These are phyloP conservation scores for Kondoa subrosea DNA, from an alignment of 768 basidiomycete genomes.

Conservation along the genomic window DNA sequence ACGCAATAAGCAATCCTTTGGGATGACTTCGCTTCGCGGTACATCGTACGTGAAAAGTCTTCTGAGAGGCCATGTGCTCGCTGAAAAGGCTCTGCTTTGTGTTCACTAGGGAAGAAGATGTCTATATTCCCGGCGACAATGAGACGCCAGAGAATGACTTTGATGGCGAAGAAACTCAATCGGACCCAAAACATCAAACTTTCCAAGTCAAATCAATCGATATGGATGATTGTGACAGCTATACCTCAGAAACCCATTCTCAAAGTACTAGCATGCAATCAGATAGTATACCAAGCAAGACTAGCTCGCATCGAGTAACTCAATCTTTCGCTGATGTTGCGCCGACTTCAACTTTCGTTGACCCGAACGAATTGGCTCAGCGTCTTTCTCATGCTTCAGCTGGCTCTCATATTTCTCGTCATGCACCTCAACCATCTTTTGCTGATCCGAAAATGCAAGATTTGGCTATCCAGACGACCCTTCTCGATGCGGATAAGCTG, in stretches of 20 bases:
- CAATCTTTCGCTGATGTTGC: neutral
- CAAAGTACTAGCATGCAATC: neutral
- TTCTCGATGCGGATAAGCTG: constrained; percentile 3
- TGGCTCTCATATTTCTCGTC: neutral
- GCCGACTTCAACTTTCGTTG: neutral
- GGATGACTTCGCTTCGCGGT: neutral
- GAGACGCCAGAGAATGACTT: neutral
- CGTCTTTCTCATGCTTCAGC: neutral
- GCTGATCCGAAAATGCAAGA: neutral
- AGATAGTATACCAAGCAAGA: neutral
- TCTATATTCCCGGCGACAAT: neutral
- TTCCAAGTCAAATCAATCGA: neutral
- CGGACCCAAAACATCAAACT: neutral
- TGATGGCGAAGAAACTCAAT: neutral
- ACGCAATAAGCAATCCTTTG: neutral
- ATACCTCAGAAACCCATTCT: neutral
- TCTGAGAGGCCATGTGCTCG: neutral
- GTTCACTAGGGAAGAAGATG: neutral
- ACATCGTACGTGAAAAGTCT: neutral
- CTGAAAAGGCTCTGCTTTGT: neutral
- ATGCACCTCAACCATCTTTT: neutral
- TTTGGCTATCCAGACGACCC: neutral
- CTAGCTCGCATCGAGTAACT: neutral
- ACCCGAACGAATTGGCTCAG: neutral
- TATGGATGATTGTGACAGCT: neutral